Evolutionary conservation across 768 basidiomycete genomes (phyloP), one percentile per base, ranked within the genome.

Genomic region (Boletellus emodensis): DNA sequence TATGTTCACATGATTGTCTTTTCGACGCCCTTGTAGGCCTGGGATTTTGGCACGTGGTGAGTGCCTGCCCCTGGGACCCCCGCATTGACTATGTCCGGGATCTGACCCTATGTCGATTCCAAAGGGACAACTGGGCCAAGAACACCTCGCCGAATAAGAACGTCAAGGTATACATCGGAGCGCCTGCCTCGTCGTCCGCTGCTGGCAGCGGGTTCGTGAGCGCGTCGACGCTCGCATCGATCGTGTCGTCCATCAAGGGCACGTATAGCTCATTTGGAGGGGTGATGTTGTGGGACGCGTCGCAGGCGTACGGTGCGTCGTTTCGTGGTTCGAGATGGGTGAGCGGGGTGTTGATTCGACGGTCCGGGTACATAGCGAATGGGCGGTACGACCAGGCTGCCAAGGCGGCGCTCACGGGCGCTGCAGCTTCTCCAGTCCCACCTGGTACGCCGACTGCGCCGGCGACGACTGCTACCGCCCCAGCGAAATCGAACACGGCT

Each of bases 91-190:
- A 11, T 30, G 7, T 8, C 30, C 30, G 30, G 10, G 30, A 30
- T 11, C 30, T 30, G 30, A 30, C 30, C 7, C 4, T 30, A 30
- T 30, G 30, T 30, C 24, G 30, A 30, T 11, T 6, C 26, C 26
- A 30, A 30, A 75, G 76, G 77, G 76, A 75, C 51, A 71, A 65
- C 54, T 78, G 76, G 76, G 77, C 77, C 6, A 69, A 64, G 36
- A 66, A 61, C 0, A 53, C 63, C 32, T 76, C 77, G 1, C 65
- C 73, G 4, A 78, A 77, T 68, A 61, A 60, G 54, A 61, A 75
- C 58, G 69, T 77, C 48, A 78, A 79, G 57, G 64, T 78, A 7
- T 79, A 71, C 60, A 72, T 78, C 40, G 77, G 77, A 40, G 77
- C 71, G 18, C 76, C 78, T 0, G 77, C 69, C 0, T 68, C 76